A percentile compares a stretch with the other conserved stretches of the same genome.
Evolutionary conservation across 305 asterid genomes (phyloP).

Genomic region (Nicotiana rustica): DNA sequence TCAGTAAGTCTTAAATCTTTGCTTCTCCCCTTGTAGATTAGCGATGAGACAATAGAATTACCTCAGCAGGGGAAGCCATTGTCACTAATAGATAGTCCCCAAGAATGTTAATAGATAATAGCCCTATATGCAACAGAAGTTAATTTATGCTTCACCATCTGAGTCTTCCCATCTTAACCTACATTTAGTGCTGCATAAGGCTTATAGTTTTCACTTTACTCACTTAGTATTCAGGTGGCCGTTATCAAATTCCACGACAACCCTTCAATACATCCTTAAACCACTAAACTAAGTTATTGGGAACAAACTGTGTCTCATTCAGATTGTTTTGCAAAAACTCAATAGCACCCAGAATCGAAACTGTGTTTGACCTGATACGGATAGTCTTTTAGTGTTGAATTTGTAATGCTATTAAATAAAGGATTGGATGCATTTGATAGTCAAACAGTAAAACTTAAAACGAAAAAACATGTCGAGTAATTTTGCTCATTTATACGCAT

Average conservation of each 20-base stretch:
- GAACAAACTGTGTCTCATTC: neutral
- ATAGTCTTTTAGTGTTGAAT: neutral
- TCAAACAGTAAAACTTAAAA: neutral
- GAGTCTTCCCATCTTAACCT: neutral
- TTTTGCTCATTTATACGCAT: neutral
- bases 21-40: neutral
- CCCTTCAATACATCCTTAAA: neutral
- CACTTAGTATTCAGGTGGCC: neutral
- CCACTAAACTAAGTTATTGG: neutral
- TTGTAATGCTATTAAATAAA: neutral
- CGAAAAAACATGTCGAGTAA: neutral
- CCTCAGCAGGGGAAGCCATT: neutral
- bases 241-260: neutral
- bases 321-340: neutral
- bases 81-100: neutral
- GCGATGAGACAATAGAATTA: neutral
- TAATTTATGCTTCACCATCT: slow-evolving; percentile 7
- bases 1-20: neutral
- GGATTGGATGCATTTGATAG: neutral
- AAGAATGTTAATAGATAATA: neutral
- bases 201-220: neutral
- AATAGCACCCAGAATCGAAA: neutral
- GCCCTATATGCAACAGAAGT: slow-evolving; percentile 7
- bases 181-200: neutral
- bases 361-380: neutral